A percentile compares a stretch with the other conserved stretches of the same genome.
These are phyloP conservation scores for Ceratobasidium sp. DNA, from an alignment of 1,284 basidiomycete species.

Conservation along the genomic window DNA sequence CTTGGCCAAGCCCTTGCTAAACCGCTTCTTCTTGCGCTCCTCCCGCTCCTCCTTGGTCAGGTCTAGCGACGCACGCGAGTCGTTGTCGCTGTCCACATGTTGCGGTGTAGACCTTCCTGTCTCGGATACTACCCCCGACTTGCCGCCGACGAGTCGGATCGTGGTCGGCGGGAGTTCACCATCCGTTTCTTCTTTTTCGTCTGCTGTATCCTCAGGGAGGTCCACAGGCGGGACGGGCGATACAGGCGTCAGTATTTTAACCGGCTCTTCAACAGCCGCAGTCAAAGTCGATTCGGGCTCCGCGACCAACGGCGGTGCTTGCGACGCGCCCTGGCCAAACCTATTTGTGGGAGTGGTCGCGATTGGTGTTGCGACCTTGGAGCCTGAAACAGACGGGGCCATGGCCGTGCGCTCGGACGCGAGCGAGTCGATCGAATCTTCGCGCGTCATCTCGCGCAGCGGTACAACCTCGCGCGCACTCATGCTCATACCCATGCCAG, in stretches of 20 bases:
- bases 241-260: conserved; percentile 17
- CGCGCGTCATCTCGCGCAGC: conserved; percentile 58
- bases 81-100: conserved; percentile 19
- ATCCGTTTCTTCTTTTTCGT: conserved; percentile 27
- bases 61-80: conserved; percentile 34
- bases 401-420: conserved; percentile 31
- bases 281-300: conserved; percentile 34
- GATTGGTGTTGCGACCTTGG: conserved; percentile 46
- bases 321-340: neutral
- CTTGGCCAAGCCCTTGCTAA: conserved; percentile 32
- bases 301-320: conserved; percentile 8
- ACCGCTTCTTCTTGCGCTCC: conserved; percentile 33
- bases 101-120: neutral
- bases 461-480: conserved; percentile 52
- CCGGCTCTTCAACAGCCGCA: conserved; percentile 16
- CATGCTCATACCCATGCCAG: conserved; percentile 63
- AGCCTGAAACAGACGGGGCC: conserved; percentile 50
- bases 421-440: conserved; percentile 32
- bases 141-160: conserved; percentile 29
- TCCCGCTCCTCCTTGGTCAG: conserved; percentile 19
- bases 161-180: conserved; percentile 21
- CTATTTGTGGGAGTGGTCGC: neutral
- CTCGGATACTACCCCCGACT: neutral
- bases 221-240: conserved; percentile 10
- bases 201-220: neutral